A percentile compares a stretch with the other conserved stretches of the same genome.
These are phyloP conservation scores for Carpinus fangiana DNA, from an alignment of 306 rosid species.

Conservation along the genomic window DNA sequence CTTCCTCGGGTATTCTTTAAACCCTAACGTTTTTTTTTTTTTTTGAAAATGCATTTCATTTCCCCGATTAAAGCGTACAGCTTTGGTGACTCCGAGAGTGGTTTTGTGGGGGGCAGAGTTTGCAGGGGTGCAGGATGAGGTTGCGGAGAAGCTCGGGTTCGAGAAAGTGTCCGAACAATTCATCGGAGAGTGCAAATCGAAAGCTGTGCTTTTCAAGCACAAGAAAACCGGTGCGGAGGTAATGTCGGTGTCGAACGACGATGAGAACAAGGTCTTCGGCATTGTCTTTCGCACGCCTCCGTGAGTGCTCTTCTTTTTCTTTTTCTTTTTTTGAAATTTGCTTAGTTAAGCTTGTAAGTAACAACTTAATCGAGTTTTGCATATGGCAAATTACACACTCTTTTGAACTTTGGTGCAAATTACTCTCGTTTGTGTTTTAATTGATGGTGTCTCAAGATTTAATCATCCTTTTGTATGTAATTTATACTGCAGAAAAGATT, in stretches of 20 bases:
- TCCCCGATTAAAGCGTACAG: neutral
- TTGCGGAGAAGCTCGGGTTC: conserved; percentile 67
- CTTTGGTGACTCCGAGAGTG: neutral
- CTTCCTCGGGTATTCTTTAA: conserved; percentile 49
- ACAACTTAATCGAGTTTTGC: neutral
- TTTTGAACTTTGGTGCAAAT: neutral
- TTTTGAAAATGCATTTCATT: neutral
- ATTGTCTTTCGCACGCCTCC: conserved; percentile 96
- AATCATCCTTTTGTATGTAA: neutral
- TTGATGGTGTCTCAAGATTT: neutral
- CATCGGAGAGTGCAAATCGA: conserved; percentile 86
- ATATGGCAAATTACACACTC: neutral
- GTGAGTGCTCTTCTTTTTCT: conserved; percentile 45
- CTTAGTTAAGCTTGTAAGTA: neutral
- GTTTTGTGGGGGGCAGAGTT: conserved; percentile 38
- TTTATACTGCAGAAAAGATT: conserved; percentile 64
- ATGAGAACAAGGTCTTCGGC: conserved; percentile 97
- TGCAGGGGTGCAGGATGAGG: conserved; percentile 54
- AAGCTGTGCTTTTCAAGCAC: conserved; percentile 77
- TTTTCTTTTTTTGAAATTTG: neutral
- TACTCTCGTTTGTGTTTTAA: neutral
- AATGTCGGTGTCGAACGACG: conserved; percentile 82
- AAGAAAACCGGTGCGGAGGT: conserved; percentile 85
- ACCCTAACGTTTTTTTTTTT: neutral
- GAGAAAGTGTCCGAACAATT: conserved; percentile 80